Conservation (phyloP, 179 eudicot species). For the Beta macrorhiza region DNA sequence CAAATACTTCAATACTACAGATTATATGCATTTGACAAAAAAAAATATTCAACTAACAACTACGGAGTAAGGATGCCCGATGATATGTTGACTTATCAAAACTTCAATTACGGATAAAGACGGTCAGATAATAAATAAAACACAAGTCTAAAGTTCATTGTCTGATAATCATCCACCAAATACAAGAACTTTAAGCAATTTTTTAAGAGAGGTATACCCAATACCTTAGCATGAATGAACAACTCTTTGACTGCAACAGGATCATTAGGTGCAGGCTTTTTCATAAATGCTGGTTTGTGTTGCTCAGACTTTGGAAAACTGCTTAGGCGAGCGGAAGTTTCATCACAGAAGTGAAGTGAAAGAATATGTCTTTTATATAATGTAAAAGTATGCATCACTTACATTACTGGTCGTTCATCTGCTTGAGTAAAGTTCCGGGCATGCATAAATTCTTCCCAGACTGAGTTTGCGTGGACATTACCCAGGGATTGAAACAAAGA, state of each 20-base stretch:
- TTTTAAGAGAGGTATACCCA: neutral
- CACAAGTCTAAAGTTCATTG: neutral
- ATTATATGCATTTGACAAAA: neutral
- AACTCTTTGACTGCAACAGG: conserved; percentile 70
- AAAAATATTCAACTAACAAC: neutral
- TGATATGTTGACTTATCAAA: neutral
- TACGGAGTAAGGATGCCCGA: neutral
- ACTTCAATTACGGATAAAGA: neutral
- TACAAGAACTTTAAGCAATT: neutral
- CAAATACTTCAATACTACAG: neutral
- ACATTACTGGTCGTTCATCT: conserved; percentile 77
- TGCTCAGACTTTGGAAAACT: conserved; percentile 65
- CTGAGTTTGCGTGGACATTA: conserved; percentile 71
- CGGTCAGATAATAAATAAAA: neutral
- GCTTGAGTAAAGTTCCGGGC: conserved; percentile 45
- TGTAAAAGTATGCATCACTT: conserved; percentile 29
- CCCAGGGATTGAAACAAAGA: conserved; percentile 75
- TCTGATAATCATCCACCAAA: neutral
- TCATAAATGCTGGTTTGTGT: conserved; percentile 62
- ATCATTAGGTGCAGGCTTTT: conserved; percentile 59
- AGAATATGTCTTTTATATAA: conserved; percentile 1
- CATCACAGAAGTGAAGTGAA: conserved; percentile 6
- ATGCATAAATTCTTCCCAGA: conserved; percentile 81
- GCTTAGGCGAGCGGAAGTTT: conserved; percentile 24
- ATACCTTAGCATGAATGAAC: conserved; percentile 90